Evolutionary conservation across 768 basidiomycete species (phyloP), one percentile per base, ranked within the genome.

Genomic region (Trametes coccinea): DNA sequence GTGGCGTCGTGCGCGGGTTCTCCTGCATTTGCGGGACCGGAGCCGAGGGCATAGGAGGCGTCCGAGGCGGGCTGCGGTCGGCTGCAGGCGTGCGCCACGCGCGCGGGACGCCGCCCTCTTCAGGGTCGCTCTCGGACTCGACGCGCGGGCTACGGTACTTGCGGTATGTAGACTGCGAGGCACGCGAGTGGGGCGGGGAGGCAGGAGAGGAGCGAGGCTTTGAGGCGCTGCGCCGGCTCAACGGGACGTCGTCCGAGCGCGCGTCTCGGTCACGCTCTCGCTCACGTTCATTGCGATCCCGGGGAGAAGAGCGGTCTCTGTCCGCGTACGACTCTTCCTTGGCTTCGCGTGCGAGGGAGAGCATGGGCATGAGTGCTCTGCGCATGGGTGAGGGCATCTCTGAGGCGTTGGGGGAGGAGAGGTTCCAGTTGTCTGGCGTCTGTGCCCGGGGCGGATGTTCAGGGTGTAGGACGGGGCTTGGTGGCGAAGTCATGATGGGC

Each of bases 331-430:
- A 5, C 39, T 63, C 62, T 40, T 63, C 62, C 37, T 59, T 54
- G 6, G 58, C 58, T 34, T 63, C 62, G 1, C 62, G 47, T 14
- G 62, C 62, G 31, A 63, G 57, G 43, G 48, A 44, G 27, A 63
- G 62, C 57, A 59, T 63, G 53, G 62, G 62, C 37, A 46, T 49
- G 31, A 59, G 53, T 6, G 62, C 56, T 14, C 57, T 43, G 47
- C 58, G 53, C 52, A 63, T 49, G 48, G 62, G 62, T 13, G 62
- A 63, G 10, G 62, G 62, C 57, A 63, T 59, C 22, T 63, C 62
- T 29, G 62, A 63, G 5, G 54, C 5, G 27, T 59, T 53, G n/a
- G 62, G 62, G 3, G 62, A 63, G 31, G 62, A 63, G 53, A 63
- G 62, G 9, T 46, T 63, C 62, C 62, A 63, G 47, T 43, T 47